Conservation (phyloP, 2,329 filamentous ascomycete species). For the Neofusicoccum ribis region DNA sequence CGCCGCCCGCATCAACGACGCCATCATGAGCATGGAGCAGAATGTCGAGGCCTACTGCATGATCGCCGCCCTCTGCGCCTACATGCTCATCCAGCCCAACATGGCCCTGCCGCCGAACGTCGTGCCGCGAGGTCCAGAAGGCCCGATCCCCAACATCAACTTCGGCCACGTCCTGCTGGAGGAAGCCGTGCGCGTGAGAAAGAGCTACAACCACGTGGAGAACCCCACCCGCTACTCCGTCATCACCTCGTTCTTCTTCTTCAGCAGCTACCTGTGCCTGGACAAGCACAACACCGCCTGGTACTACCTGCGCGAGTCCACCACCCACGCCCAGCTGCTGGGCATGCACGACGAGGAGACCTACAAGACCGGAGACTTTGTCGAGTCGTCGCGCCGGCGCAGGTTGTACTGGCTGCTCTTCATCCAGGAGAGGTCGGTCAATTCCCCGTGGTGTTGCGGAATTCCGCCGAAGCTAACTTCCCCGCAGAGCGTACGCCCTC, state of each 20-base stretch:
- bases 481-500: slow-evolving; percentile 61
- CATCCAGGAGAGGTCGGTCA: slow-evolving; percentile 57
- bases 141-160: slow-evolving; percentile 33
- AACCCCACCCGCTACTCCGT: slow-evolving; percentile 56
- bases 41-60: slow-evolving; percentile 60
- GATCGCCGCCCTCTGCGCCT: slow-evolving; percentile 52
- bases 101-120: slow-evolving; percentile 45
- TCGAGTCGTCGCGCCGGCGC: slow-evolving; percentile 56
- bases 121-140: slow-evolving; percentile 47
- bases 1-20: slow-evolving; percentile 52
- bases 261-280: slow-evolving; percentile 62
- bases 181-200: slow-evolving; percentile 58
- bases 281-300: slow-evolving; percentile 63
- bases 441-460: slow-evolving; percentile 9
- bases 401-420: slow-evolving; percentile 65
- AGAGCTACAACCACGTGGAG: slow-evolving; percentile 60
- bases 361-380: slow-evolving; percentile 51
- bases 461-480: slow-evolving; percentile 20
- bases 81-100: slow-evolving; percentile 50
- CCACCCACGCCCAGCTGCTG: slow-evolving; percentile 60
- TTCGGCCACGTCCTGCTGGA: slow-evolving; percentile 59
- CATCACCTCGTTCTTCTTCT: slow-evolving; percentile 64
- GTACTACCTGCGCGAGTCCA: slow-evolving; percentile 62
- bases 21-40: slow-evolving; percentile 53
- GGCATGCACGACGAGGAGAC: slow-evolving; percentile 60